Base-by-base conservation (phyloP, 1,139 yeast genomes). In the Magnusiomyces fungicola region DNA sequence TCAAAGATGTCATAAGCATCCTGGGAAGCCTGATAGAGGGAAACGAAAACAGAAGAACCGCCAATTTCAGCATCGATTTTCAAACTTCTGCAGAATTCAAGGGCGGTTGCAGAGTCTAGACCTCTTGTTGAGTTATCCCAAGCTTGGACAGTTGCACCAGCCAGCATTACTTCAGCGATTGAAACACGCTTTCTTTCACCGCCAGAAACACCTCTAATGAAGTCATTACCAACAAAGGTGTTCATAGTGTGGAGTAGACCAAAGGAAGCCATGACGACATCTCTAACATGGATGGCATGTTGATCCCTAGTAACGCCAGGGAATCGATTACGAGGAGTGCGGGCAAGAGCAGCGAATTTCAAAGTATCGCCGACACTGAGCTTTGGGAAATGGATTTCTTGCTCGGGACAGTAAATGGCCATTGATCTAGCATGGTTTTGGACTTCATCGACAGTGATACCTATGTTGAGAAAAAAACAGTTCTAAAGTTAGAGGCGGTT, bases 141-240 rank as follows among this genome's bases (percentile, higher is more conserved):
- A 66, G 85, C 79, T 61, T 80, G 83, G 47, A 81, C 65, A 44
- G 79, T 72, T 12, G 83, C 78, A 29, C 81, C 79, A 49, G 80
- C 71, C n/a, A 79, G 69, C 36, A 80, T 68, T 3, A 77, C 81
- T 62, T 82, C 88, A 27, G 86, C 86, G 58, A 83, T 81, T 3
- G 89, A 81, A 22, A 83, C 92, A 68, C 92, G 80, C 68, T 83
- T 83, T 58, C 92, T 74, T 68, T 84, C 90, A 69, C 94, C 92
- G 59, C 94, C 94, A 44, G 90, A 82, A 32, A 84, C 86, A 67
- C 94, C 94, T 60, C 90, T 75, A 43, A 83, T 75, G 51, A 74
- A 76, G 58, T 83, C 87, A 61, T 79, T 75, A 50, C 90, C 90
- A 30, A 83, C 89, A 56, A 75, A 74, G 30, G 89, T 81, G 61